A percentile compares a stretch with the other conserved stretches of the same genome.
Conservation (phyloP, 2,329 filamentous ascomycete genomes). For the Grosmannia clavigera region DNA sequence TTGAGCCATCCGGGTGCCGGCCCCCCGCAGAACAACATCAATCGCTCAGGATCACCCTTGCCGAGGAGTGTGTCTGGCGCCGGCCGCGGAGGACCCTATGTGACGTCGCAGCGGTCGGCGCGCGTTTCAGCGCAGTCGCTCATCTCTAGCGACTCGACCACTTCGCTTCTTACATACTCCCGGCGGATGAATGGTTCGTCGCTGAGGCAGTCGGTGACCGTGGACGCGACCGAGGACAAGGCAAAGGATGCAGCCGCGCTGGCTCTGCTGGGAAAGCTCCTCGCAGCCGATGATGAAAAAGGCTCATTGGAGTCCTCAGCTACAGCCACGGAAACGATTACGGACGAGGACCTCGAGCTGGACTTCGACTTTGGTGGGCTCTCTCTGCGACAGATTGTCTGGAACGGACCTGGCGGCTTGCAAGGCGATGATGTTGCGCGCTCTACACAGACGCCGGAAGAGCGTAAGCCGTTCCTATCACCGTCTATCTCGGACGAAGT, state of each 20-base stretch:
- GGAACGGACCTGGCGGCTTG: slow-evolving; percentile 25
- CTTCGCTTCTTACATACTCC: slow-evolving; percentile 57
- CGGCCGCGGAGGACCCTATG: slow-evolving; percentile 48
- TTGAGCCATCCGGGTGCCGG: slow-evolving; percentile 52
- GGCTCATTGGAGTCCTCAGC: not conserved
- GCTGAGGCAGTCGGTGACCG: slow-evolving; percentile 48
- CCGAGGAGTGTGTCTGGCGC: slow-evolving; percentile 54
- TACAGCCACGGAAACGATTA: slow-evolving; percentile 16
- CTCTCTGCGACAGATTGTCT: slow-evolving; percentile 42
- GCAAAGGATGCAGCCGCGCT: slow-evolving; percentile 54
- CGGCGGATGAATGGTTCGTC: slow-evolving; percentile 55
- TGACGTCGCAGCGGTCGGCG: slow-evolving; percentile 56
- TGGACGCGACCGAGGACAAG: slow-evolving; percentile 17
- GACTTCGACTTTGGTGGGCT: slow-evolving; percentile 70
- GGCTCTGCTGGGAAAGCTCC: slow-evolving; percentile 47
- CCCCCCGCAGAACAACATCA: slow-evolving; percentile 47
- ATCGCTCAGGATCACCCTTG: slow-evolving; percentile 60
- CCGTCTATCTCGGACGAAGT: slow-evolving; percentile 8
- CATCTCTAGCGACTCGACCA: slow-evolving; percentile 63
- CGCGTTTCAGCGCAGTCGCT: slow-evolving; percentile 69
- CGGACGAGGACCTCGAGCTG: slow-evolving; percentile 43
- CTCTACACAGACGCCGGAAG: slow-evolving; percentile 52
- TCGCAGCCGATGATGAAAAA: slow-evolving; percentile 14
- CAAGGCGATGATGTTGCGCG: slow-evolving; percentile 21
- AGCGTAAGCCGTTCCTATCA: slow-evolving; percentile 40